Evolutionary conservation across 1,284 basidiomycete genomes (phyloP), one percentile per base, ranked within the genome.

Genomic region (Prillingera fragicola): DNA sequence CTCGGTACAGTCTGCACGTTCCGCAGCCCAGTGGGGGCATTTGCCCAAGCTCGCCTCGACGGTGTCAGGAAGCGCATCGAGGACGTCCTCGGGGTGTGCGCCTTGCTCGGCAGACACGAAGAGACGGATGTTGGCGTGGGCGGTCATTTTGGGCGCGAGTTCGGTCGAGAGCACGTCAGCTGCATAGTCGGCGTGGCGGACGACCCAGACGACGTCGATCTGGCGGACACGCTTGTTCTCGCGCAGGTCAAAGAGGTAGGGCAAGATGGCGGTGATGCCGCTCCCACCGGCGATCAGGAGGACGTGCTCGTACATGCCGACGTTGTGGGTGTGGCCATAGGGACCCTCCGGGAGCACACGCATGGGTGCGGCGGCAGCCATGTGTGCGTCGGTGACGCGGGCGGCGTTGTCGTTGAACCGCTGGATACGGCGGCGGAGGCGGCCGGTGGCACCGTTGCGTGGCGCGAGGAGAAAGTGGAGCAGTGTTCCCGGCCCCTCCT

Each of bases 281-380:
- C 48, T 57, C 5, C 62, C 62, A 6, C 62, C 62, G 2, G 60
- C 60, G 18, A 60, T 29, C 13, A 63, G 43, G 8, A 59, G 35
- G 24, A 58, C 39, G 34, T 50, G 40, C 21, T 62, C 59, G 31
- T 44, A 66, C 15, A 31, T 38, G 2, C 54, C 38, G 3, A 66
- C 29, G 1, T 49, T 46, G 18, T 53, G 35, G 9, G 41, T 22
- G 18, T 43, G 43, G 9, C 64, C 64, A 39, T 66, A 66, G 3
- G 64, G 62, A 7, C 64, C 64, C 38, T 66, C 64, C 3, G 62
- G 42, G 6, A 64, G 45, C 10, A 63, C 54, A 24, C 15, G 26
- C 6, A 4, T 31, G 17, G 17, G 18, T 17, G 10, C 21, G 19
- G 21, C 18, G 5, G 27, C 17, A 13, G 21, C 36, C 17, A 22